A percentile compares a stretch with the other conserved stretches of the same genome.
Conservation (phyloP, 495 filamentous ascomycete species). For the Aspergillus avenaceus region DNA sequence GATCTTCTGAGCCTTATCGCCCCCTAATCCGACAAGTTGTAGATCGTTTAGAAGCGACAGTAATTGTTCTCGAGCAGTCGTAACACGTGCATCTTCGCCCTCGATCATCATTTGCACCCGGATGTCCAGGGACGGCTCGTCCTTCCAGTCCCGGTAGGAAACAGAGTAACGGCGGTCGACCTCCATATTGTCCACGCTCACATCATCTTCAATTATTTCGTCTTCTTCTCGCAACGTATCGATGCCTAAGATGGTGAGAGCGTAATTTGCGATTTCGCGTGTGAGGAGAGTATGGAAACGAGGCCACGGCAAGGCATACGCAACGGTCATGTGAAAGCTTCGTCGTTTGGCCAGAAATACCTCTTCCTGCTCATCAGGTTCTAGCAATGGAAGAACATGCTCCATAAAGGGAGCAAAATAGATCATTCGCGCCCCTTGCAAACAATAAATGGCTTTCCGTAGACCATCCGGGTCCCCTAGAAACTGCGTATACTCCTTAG, state of each 20-base stretch:
- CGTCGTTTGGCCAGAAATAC: conserved; percentile 49
- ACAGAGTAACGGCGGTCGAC: conserved; percentile 34
- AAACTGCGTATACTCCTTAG: conserved; percentile 23
- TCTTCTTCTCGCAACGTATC: conserved; percentile 28
- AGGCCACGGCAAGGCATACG: conserved; percentile 55
- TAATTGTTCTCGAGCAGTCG: conserved; percentile 47
- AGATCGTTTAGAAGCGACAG: conserved; percentile 57
- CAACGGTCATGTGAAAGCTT: conserved; percentile 62
- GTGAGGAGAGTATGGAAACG: conserved; percentile 48
- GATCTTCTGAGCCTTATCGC: conserved; percentile 67
- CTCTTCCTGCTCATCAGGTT: conserved; percentile 23
- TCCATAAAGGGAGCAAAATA: conserved; percentile 45
- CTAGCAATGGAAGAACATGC: conserved; percentile 33
- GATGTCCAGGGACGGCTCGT: conserved; percentile 21
- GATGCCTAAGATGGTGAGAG: conserved; percentile 55
- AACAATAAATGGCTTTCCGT: conserved; percentile 33
- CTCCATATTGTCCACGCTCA: conserved; percentile 32
- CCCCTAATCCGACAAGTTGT: conserved; percentile 68
- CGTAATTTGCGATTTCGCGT: conserved; percentile 48
- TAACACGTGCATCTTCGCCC: conserved; percentile 29
- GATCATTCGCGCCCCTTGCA: conserved; percentile 41
- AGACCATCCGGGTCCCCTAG: conserved; percentile 24
- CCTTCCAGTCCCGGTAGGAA: conserved; percentile 36
- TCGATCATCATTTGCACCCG: conserved; percentile 34
- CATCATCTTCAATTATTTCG: conserved; percentile 7